phyloP scores from a whole-genome alignment of 73 alveolate genomes.

The Halteria grandinella region DNA sequence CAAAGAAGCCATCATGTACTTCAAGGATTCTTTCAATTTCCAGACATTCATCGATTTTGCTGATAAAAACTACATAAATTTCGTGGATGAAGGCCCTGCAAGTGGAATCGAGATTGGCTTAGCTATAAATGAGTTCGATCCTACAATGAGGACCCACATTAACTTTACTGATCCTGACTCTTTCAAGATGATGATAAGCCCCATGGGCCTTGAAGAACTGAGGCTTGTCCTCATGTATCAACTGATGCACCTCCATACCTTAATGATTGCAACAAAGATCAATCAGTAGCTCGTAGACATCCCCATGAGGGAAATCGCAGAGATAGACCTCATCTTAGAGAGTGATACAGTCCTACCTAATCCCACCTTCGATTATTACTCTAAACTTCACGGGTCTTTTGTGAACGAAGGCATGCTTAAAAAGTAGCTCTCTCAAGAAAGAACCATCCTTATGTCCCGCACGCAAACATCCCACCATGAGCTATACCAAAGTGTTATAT shows the following conservation, averaged over 20 bases:
- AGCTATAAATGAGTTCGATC: constrained; percentile 86
- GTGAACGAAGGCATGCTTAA: constrained; percentile 7
- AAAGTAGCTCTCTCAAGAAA: constrained; percentile 14
- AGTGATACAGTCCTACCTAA: constrained; percentile 45
- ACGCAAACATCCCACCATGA: background rate
- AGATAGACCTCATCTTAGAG: constrained; percentile 62
- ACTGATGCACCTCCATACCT: constrained; percentile 74
- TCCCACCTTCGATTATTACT: constrained; percentile 34
- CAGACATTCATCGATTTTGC: constrained; percentile 13
- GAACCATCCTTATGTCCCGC: background rate
- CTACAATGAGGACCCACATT: constrained; percentile 73
- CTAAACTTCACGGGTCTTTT: constrained; percentile 26
- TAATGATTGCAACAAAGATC: constrained; percentile 78
- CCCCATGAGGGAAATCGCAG: constrained; percentile 67
- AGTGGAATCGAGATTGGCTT: constrained; percentile 69
- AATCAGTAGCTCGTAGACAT: constrained; percentile 78
- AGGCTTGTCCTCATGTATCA: constrained; percentile 79
- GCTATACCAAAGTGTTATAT: constrained; percentile 4
- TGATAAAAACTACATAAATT: constrained; percentile 33
- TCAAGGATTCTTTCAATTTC: constrained; percentile 52
- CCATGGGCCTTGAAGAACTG: constrained; percentile 83
- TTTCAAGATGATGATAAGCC: constrained; percentile 74
- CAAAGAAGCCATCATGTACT: constrained; percentile 57
- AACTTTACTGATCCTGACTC: constrained; percentile 80
- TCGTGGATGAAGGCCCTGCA: constrained; percentile 70